Percentiles rank a stretch among this genome's conserved stretches.
Conservation (phyloP, 352 stramenopile genomes). For the Phytophthora chlamydospora region DNA sequence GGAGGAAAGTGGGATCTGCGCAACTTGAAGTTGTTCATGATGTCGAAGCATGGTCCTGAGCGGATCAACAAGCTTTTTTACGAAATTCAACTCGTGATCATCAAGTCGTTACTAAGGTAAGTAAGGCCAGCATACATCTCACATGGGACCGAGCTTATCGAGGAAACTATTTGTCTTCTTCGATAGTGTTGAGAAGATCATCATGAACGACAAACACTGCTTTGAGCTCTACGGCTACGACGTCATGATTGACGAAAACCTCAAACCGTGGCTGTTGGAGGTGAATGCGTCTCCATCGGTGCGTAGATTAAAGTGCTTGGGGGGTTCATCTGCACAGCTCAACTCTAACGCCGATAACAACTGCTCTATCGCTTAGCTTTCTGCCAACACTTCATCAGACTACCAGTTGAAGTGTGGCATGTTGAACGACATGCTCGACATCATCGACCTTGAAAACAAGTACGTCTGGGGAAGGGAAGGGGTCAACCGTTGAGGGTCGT, state of each 20-base stretch:
- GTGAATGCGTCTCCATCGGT: constrained; percentile 94
- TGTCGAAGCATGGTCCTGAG: constrained; percentile 84
- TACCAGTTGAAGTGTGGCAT: constrained; percentile 94
- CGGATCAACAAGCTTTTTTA: constrained; percentile 89
- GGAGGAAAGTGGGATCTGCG: constrained; percentile 93
- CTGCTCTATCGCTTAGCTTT: constrained; percentile 58
- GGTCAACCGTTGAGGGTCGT: neutral
- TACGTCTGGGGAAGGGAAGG: constrained; percentile 35
- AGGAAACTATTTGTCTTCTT: neutral
- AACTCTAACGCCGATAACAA: neutral
- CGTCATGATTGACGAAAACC: constrained; percentile 91
- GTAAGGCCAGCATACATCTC: neutral
- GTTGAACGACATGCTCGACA: constrained; percentile 94
- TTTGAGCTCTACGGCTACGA: constrained; percentile 96
- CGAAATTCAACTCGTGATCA: constrained; percentile 91
- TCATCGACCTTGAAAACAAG: constrained; percentile 92
- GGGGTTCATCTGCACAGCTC: neutral
- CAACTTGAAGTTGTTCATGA: constrained; percentile 93
- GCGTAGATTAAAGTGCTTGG: constrained; percentile 11
- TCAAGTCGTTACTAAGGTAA: constrained; percentile 81
- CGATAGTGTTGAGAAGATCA: constrained; percentile 91
- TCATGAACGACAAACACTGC: constrained; percentile 96
- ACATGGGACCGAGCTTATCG: neutral
- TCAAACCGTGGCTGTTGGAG: constrained; percentile 93
- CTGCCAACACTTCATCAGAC: constrained; percentile 91